Conservation (phyloP, 2,329 filamentous ascomycete species). For the Lachnellula occidentalis region DNA sequence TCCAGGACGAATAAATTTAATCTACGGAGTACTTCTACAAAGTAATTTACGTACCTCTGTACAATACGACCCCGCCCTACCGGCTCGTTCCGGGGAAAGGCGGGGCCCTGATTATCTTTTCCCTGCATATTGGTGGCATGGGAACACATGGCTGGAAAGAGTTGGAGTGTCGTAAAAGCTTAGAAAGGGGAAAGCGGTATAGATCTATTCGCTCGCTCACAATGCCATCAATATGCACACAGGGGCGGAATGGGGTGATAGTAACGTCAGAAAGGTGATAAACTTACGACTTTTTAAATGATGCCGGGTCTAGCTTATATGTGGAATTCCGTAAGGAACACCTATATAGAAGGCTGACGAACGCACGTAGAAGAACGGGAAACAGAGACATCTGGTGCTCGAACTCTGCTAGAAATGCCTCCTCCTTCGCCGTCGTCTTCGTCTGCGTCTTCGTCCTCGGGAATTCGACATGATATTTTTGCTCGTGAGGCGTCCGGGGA, state of each 20-base stretch:
- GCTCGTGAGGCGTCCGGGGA: background rate
- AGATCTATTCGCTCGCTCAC: no score
- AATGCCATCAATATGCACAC: no score
- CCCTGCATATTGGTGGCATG: background rate
- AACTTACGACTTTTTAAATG: constrained; percentile 13
- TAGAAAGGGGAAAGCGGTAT: no score
- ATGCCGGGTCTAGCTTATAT: background rate
- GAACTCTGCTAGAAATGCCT: no score
- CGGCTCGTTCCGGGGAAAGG: background rate
- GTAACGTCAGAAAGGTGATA: constrained; percentile 13
- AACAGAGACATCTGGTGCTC: background rate
- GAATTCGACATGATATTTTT: background rate
- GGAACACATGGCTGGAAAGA: background rate
- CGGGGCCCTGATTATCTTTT: background rate
- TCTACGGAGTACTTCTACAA: no score
- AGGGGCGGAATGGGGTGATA: constrained; percentile 13
- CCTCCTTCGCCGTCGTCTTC: no score
- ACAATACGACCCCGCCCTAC: no score
- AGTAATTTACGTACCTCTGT: no score
- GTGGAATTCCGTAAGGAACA: background rate
- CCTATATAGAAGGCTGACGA: constrained; percentile 1
- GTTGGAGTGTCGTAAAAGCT: background rate
- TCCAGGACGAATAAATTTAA: no score
- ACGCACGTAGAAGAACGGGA: background rate
- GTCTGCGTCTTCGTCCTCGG: background rate